Base-by-base conservation (phyloP, 345 rosid genomes). In the Boechera retrofracta region DNA sequence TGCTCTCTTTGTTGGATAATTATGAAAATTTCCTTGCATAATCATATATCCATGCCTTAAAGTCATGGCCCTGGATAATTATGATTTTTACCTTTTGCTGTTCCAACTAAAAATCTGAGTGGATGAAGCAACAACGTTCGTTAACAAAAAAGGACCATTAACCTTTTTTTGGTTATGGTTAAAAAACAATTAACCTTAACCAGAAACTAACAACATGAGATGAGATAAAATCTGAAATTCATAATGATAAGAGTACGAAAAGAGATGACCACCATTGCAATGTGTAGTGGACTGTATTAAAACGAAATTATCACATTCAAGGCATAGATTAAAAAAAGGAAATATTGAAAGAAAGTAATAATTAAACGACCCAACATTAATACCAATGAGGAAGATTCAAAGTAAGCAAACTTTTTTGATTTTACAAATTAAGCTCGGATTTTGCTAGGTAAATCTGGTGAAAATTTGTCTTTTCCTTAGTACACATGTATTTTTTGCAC, bases 81-180 rank as follows among this genome's bases (percentile, higher is more conserved):
- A 58, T 59, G 73, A 67, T 56, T 28, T 77, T 65, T 36, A 57
- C 3, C 54, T 56, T 77, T 71, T 47, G 9, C 24, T 64, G 62
- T 64, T 77, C 54, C 72, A 77, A 77, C 81, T 71, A 56, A 64
- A 64, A 64, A 3, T 55, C 13, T 77, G 61, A 77, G 77, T 77
- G 77, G 72, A 77, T 10, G 44, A 64, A 64, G 60, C 75, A 77
- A 62, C 56, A 42, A 29, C 38, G n/a, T 62, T 64, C 28, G 10
- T 5, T 59, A 57, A 10, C 10, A 38, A 28, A 55, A 1, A 60
- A 7, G 36, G 16, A 28, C 16, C 11, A 11, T 6, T 53, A 53
- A 55, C 8, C 60, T 29, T 55, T 26, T 5, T 12, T 2, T 29
- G 35, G 36, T 13, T 29, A 29, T 55, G 18, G 60, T 29, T 8